Conservation (phyloP, 1,284 basidiomycete genomes). For the Takashimella koratensis region DNA sequence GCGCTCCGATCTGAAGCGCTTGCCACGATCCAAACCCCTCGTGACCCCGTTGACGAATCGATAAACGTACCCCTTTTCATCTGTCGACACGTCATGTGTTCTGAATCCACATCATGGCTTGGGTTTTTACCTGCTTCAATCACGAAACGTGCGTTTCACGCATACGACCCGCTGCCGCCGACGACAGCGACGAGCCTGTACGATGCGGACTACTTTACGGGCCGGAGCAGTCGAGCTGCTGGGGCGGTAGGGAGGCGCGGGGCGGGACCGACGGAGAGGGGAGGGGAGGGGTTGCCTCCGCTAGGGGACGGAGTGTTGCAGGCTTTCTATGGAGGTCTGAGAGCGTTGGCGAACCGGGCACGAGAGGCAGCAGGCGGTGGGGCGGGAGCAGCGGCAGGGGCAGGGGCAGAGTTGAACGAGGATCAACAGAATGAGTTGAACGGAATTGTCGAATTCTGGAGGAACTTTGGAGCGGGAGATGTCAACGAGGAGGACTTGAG, state of each 20-base stretch:
- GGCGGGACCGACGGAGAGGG: conserved; percentile 1
- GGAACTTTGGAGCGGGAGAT: conserved; percentile 19
- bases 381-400: conserved; percentile 15
- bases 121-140: conserved; percentile 65
- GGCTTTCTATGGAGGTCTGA: conserved; percentile 18
- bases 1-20: conserved; percentile 31
- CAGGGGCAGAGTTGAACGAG: conserved; percentile 19
- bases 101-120: conserved; percentile 60
- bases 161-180: conserved; percentile 79
- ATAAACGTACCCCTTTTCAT: conserved; percentile 49
- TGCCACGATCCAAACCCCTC: conserved; percentile 48
- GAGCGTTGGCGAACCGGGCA: conserved; percentile 18
- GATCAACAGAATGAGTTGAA: too few species aligned
- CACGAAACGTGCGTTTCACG: conserved; percentile 52
- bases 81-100: conserved; percentile 71
- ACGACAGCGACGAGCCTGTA: conserved; percentile 59
- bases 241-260: background rate
- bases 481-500: conserved; percentile 25
- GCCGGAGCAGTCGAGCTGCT: conserved; percentile 35
- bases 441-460: conserved; percentile 21
- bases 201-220: conserved; percentile 66
- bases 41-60: conserved; percentile 33
- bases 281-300: conserved; percentile 10
- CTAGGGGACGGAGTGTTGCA: conserved; percentile 13
- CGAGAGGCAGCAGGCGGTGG: conserved; percentile 14